Conservation (phyloP, 768 basidiomycete species). For the Clitopilus hobsonii region DNA sequence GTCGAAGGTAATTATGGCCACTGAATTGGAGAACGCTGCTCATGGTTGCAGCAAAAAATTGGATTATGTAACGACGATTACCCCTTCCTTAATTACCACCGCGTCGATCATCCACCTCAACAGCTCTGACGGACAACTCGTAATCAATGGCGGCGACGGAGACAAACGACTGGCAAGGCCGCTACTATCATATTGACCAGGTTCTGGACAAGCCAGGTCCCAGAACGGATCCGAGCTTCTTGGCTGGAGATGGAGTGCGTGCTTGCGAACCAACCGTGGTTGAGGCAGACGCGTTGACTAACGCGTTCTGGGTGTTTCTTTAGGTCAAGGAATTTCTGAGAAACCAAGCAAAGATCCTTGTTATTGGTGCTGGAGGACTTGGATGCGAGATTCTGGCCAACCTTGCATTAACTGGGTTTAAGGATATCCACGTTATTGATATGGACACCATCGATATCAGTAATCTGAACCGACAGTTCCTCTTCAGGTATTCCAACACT, state of each 20-base stretch:
- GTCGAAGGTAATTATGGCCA: conserved; percentile 79
- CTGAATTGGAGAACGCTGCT: conserved; percentile 53
- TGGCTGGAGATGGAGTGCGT: conserved; percentile 74
- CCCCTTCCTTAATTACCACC: neutral
- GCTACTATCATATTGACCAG: conserved; percentile 84
- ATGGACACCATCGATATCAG: conserved; percentile 99
- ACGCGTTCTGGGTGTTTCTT: neutral
- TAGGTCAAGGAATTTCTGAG: conserved; percentile 89
- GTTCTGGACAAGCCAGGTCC: conserved; percentile 85
- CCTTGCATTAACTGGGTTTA: conserved; percentile 93
- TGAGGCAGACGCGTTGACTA: conserved; percentile 1
- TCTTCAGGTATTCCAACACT: conserved; percentile 69
- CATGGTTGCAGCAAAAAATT: conserved; percentile 28
- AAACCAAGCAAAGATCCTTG: conserved; percentile 84
- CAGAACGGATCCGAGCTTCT: conserved; percentile 79
- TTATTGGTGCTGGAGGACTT: conserved; percentile 96
- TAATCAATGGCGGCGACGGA: neutral
- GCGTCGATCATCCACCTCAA: neutral
- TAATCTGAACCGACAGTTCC: conserved; percentile 96
- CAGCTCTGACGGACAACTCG: neutral
- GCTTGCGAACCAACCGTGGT: neutral
- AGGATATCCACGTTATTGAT: conserved; percentile 98
- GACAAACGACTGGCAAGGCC: conserved; percentile 39
- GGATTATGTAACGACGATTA: conserved; percentile 14
- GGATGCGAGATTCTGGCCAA: conserved; percentile 98